A percentile compares a stretch with the other conserved stretches of the same genome.
Conservation (phyloP, 345 rosid genomes). For the Eucalyptus caleyi region DNA sequence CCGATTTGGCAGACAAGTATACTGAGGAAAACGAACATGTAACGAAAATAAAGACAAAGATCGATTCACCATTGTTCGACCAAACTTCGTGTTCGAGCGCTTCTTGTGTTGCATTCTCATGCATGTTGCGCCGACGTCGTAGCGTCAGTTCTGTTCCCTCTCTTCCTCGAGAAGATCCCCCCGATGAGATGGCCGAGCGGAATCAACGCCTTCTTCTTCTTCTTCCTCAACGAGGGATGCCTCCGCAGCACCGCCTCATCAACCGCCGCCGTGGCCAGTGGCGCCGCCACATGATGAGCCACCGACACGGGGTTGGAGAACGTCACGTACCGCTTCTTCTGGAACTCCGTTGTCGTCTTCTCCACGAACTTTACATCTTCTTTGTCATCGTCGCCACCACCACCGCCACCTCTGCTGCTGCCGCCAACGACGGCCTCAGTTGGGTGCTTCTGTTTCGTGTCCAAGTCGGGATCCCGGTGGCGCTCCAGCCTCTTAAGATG, state of each 20-base stretch:
- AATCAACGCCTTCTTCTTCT: conserved; percentile 58
- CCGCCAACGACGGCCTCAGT: not conserved
- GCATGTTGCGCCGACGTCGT: not conserved
- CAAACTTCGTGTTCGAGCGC: not conserved
- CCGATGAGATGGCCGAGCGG: conserved; percentile 32
- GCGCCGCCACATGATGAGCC: conserved; percentile 15
- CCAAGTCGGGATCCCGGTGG: not conserved
- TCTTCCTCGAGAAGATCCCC: conserved; percentile 55
- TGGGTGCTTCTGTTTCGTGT: not conserved
- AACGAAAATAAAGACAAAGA: not conserved
- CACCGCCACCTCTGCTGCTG: not conserved
- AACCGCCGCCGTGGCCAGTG: not conserved
- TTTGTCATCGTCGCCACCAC: not conserved
- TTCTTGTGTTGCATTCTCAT: not conserved
- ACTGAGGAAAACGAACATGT: not conserved
- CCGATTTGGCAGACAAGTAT: not conserved
- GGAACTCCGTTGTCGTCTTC: conserved; percentile 17
- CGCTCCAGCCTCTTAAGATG: not conserved
- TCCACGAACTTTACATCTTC: not conserved
- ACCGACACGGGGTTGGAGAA: conserved; percentile 38
- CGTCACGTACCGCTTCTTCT: conserved; percentile 55
- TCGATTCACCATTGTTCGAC: not conserved
- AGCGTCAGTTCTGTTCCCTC: conserved; percentile 10
- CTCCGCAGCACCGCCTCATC: conserved; percentile 31
- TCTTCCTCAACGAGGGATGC: conserved; percentile 52